Percentiles rank a stretch among this genome's conserved stretches.
phyloP scores from a whole-genome alignment of 139 green algal species.

The Monoraphidium neglectum region DNA sequence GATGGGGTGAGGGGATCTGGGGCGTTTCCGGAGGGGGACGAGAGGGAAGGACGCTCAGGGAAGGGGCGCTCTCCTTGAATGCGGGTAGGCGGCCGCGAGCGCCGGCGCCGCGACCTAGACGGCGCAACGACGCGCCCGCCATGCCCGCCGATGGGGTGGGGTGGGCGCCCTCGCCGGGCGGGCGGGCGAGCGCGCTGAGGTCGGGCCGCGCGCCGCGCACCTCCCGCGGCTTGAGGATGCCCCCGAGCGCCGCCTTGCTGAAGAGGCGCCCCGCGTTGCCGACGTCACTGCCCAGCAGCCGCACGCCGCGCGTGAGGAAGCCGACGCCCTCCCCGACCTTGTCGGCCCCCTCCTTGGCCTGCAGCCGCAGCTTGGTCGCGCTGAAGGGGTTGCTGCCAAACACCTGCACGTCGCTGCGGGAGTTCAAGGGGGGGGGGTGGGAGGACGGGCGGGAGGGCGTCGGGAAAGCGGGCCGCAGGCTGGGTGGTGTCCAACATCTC shows the following conservation, averaged over 20 bases:
- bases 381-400: slow-evolving; percentile 67
- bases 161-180: too few species aligned
- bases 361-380: slow-evolving; percentile 61
- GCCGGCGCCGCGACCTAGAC: too few species aligned
- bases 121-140: too few species aligned
- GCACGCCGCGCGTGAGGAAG: slow-evolving; percentile 84
- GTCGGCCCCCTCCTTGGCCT: slow-evolving; percentile 54
- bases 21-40: neutral
- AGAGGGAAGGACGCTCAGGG: too few species aligned
- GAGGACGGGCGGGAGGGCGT: neutral
- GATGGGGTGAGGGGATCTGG: slow-evolving; percentile 5
- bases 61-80: too few species aligned
- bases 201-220: slow-evolving; percentile 9
- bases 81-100: too few species aligned
- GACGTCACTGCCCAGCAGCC: slow-evolving; percentile 79
- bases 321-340: slow-evolving; percentile 75
- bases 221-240: slow-evolving; percentile 34
- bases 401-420: slow-evolving; percentile 68
- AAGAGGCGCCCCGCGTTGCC: slow-evolving; percentile 65
- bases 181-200: too few species aligned
- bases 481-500: slow-evolving; percentile 82
- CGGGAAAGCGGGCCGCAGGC: neutral
- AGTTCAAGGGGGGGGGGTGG: neutral
- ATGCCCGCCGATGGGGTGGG: too few species aligned
- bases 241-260: slow-evolving; percentile 65